Evolutionary conservation across 1,284 basidiomycete genomes (phyloP), one percentile per base, ranked within the genome.

Genomic region (Rhizopogon hawkerae): DNA sequence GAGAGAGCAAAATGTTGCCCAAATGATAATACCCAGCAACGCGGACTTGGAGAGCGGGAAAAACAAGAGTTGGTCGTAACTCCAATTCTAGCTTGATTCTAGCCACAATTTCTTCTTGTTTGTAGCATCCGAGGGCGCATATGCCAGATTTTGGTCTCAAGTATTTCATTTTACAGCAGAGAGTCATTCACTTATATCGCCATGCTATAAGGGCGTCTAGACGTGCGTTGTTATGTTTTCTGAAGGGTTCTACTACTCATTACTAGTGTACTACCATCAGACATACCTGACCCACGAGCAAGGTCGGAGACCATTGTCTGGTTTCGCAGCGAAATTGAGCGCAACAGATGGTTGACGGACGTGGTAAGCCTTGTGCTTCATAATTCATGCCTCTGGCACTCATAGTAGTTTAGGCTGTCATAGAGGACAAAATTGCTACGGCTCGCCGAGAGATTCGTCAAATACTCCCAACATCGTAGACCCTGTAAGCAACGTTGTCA

Each of bases 291-390:
- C 65, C 70, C 70, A 45, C 58, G 59, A 45, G 71, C 81, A 29
- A 74, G 86, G 48, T 64, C 66, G 54, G 85, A 89, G 58, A 86
- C 85, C 0, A 65, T 86, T 7, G 60, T 61, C 16, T 89, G 86
- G 85, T 77, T 89, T 61, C 79, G 87, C 21, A 58, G 65, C 43
- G 86, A 88, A 64, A 79, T 89, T 55, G 82, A 87, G 58, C 70
- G 78, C 50, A 81, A 79, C 57, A 73, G 65, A 48, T 60, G 79
- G 59, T 59, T 85, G 29, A 64, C 70, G 7, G 80, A 88, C 60
- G 61, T 71, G 55, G 87, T 88, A 48, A 38, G 68, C 58, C 45
- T 14, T 42, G 42, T 26, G 36, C 18, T 47, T 29, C 5, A 13
- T 46, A 7, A 26, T 23, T 54, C 8, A 26, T 9, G 42, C 14